Evolutionary conservation across 2,329 filamentous ascomycete genomes (phyloP), one percentile per base, ranked within the genome.

Genomic region (Penicillium sp.): DNA sequence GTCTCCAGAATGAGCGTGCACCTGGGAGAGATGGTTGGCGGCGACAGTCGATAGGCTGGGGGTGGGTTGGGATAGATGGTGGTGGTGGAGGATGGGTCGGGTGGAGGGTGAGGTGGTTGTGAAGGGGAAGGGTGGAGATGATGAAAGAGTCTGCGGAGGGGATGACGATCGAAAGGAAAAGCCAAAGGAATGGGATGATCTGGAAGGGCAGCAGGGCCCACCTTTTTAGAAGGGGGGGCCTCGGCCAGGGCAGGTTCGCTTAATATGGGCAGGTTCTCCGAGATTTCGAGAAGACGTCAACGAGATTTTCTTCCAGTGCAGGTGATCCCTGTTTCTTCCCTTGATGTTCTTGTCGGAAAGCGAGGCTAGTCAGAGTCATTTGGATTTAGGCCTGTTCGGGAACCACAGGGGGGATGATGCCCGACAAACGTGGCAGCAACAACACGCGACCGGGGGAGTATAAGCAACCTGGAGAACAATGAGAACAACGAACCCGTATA

Each of bases 1-100:
- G 69, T 66, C 71, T 73, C 73, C 70, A 67, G 67, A 64, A 69
- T 69, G 69, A 72, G 56, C 53, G 61, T 52, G 59, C 49, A 59
- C 55, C 35, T 55, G 54, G 58, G 57, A 42, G 35, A 55, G 61
- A 51, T 47, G 59, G 59, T 59, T 58, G 58, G 59, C 42, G 45
- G 58, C 34, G 45, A 57, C 50, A n/a, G 41, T 20, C 4, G 35
- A 54, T 52, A 51, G 4, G 22, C 22, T 28, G 4, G 25, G 25
- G 12, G 45, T 51, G 38, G 59, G 63, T 55, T 59, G 58, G 15
- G 55, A 48, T 58, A 55, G 53, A 41, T 52, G 61, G 53, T 48
- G 61, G 61, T 59, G 59, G 61, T 47, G 48, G 60, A 37, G 38
- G 59, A 51, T 62, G 57, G 57, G 39, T 50, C 53, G 57, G 58